These are phyloP conservation scores for Coemansia sp. DNA, from an alignment of 192 early-diverging fungal genomes.

Conservation along the genomic window DNA sequence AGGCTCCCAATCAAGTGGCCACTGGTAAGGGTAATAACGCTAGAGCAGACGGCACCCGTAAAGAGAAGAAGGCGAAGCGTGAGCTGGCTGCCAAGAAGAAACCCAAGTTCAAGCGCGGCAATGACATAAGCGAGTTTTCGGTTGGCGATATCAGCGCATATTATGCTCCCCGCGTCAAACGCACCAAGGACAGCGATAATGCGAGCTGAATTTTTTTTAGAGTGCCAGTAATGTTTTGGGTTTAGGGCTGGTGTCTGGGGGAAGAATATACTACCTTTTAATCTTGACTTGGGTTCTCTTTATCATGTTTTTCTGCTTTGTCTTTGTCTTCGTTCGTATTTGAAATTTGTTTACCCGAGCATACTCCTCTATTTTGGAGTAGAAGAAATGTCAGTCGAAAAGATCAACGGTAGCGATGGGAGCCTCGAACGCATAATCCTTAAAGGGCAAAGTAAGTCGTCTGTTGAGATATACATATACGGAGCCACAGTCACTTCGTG, in stretches of 20 bases:
- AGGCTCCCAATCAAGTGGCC: constrained; percentile 74
- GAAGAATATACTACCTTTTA: no score
- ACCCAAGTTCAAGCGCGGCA: constrained; percentile 46
- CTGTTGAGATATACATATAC: constrained; percentile 45
- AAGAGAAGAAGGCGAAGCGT: constrained; percentile 42
- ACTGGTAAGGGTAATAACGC: constrained; percentile 53
- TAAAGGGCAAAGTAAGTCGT: constrained; percentile 20
- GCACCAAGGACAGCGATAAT: constrained; percentile 14
- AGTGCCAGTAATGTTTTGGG: no score
- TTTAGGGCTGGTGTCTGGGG: constrained; percentile 1
- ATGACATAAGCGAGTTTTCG: constrained; percentile 56
- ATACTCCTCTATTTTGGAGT: neutral
- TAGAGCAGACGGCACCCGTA: constrained; percentile 28
- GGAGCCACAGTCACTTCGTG: constrained; percentile 95
- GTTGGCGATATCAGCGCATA: constrained; percentile 52
- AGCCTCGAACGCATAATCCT: constrained; percentile 44
- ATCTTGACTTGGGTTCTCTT: neutral
- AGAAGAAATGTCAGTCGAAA: constrained; percentile 22
- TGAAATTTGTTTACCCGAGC: neutral
- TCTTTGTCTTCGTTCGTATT: constrained; percentile 1
- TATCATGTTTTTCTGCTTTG: neutral
- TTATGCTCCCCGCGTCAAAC: constrained; percentile 43
- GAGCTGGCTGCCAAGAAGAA: constrained; percentile 44
- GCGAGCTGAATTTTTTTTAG: no score
- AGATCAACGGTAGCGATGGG: constrained; percentile 33